A percentile compares a stretch with the other conserved stretches of the same genome.
Conservation (phyloP, 2,329 filamentous ascomycete species). For the Corinectria fuckeliana region DNA sequence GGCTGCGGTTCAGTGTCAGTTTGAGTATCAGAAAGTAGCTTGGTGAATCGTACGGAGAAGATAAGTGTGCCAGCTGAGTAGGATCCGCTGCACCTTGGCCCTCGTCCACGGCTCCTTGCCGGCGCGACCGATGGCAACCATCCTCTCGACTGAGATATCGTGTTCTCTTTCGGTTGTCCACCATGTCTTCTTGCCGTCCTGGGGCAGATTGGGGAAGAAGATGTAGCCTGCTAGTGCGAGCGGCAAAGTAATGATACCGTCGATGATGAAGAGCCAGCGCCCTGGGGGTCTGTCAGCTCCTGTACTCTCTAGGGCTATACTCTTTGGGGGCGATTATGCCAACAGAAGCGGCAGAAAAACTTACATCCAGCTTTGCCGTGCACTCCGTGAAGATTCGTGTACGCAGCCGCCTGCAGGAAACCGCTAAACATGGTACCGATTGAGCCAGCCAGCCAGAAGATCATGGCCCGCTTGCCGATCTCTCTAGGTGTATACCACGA, state of each 20-base stretch:
- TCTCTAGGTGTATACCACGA: constrained; percentile 33
- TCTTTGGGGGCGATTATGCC: not conserved
- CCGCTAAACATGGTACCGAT: constrained; percentile 25
- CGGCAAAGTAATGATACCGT: constrained; percentile 26
- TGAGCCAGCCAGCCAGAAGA: constrained; percentile 29
- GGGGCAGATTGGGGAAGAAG: constrained; percentile 28
- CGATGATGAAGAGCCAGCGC: constrained; percentile 29
- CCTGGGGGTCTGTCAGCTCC: constrained; percentile 11
- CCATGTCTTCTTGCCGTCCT: constrained; percentile 27
- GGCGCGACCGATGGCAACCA: constrained; percentile 23
- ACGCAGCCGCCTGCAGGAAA: constrained; percentile 25
- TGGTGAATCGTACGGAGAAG: constrained; percentile 16
- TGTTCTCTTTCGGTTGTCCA: constrained; percentile 28
- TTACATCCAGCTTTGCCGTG: constrained; percentile 24
- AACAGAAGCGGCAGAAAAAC: too few relatives aligned
- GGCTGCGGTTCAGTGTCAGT: constrained; percentile 1
- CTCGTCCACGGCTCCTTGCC: constrained; percentile 27
- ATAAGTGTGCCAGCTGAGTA: constrained; percentile 29
- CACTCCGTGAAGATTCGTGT: constrained; percentile 23
- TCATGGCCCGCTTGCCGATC: constrained; percentile 28
- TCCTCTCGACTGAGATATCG: constrained; percentile 15
- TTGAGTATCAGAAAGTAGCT: too few relatives aligned
- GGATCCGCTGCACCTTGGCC: constrained; percentile 19
- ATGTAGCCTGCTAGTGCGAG: constrained; percentile 20
- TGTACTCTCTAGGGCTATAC: not conserved